phyloP scores from a whole-genome alignment of 169 alveolate genomes.

The Babesia bovis region DNA sequence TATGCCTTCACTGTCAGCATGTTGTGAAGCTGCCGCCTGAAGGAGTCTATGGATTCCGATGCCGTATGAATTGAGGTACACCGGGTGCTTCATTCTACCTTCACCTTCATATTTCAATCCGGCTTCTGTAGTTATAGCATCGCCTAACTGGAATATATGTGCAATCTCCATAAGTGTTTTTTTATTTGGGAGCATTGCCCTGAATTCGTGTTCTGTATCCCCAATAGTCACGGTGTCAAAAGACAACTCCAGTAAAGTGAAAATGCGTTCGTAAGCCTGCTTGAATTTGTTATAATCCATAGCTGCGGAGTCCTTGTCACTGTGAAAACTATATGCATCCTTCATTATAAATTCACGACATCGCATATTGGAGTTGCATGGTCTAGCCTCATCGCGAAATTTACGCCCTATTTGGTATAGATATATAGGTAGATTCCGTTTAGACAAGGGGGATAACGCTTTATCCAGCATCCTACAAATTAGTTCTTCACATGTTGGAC shows the following conservation, averaged over 20 bases:
- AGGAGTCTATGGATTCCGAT: conserved; percentile 60
- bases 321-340: conserved; percentile 64
- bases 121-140: conserved; percentile 9
- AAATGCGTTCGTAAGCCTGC: conserved; percentile 13
- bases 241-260: conserved; percentile 3
- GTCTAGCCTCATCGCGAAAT: conserved; percentile 65
- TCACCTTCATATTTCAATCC: conserved; percentile 35
- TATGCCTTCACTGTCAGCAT: conserved; percentile 58
- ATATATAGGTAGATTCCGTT: conserved; percentile 23
- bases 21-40: conserved; percentile 27
- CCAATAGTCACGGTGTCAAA: background rate
- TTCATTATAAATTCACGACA: conserved; percentile 59
- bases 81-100: conserved; percentile 29
- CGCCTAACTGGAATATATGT: conserved; percentile 56
- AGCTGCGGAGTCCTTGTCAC: conserved; percentile 18
- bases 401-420: conserved; percentile 48
- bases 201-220: conserved; percentile 31
- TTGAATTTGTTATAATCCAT: conserved; percentile 13
- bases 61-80: conserved; percentile 63
- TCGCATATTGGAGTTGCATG: conserved; percentile 25
- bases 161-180: conserved; percentile 52
- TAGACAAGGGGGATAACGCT: conserved; percentile 38
- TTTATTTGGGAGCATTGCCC: background rate
- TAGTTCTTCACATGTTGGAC: conserved; percentile 65
- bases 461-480: background rate